Percentiles rank a stretch among this genome's conserved stretches.
Conservation (phyloP, 2,329 filamentous ascomycete genomes). For the Trichoderma atrobrunneum region DNA sequence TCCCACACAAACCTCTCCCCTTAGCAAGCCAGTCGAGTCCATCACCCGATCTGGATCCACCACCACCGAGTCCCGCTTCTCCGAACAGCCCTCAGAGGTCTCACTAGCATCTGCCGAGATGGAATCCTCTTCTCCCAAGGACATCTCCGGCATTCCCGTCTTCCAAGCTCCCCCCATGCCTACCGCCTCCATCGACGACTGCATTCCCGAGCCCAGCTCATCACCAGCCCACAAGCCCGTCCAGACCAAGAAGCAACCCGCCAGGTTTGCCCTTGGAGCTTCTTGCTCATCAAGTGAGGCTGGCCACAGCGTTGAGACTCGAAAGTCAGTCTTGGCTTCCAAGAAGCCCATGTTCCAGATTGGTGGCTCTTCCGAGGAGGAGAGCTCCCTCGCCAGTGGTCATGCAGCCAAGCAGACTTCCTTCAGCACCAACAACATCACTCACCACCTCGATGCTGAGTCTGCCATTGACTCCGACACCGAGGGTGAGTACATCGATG, state of each 20-base stretch:
- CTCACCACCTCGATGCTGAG: slow-evolving; percentile 61
- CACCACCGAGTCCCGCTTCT: slow-evolving; percentile 47
- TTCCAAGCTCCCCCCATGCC: slow-evolving; percentile 46
- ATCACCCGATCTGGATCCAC: slow-evolving; percentile 45
- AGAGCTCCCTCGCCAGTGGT: slow-evolving; percentile 66
- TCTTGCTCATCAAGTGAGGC: slow-evolving; percentile 72
- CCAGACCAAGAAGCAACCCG: slow-evolving; percentile 58
- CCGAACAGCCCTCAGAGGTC: slow-evolving; percentile 41
- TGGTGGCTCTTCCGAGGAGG: slow-evolving; percentile 68
- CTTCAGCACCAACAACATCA: slow-evolving; percentile 73
- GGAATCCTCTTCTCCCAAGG: slow-evolving; percentile 65
- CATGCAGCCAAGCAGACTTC: slow-evolving; percentile 63
- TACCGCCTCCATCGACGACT: slow-evolving; percentile 46
- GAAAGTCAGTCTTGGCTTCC: slow-evolving; percentile 32
- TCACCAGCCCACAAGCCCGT: slow-evolving; percentile 63
- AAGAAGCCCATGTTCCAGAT: slow-evolving; percentile 50
- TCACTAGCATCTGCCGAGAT: slow-evolving; percentile 32
- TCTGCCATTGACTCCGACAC: slow-evolving; percentile 37
- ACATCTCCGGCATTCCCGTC: slow-evolving; percentile 68
- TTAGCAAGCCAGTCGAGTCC: slow-evolving; percentile 44
- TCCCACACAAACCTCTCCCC: slow-evolving; percentile 32
- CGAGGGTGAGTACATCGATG: slow-evolving; percentile 65
- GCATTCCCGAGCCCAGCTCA: slow-evolving; percentile 60
- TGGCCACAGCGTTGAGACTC: slow-evolving; percentile 48
- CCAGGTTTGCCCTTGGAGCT: slow-evolving; percentile 70